Base-by-base conservation (phyloP, 768 basidiomycete species). In the Chalciporus pseudorubinellus region DNA sequence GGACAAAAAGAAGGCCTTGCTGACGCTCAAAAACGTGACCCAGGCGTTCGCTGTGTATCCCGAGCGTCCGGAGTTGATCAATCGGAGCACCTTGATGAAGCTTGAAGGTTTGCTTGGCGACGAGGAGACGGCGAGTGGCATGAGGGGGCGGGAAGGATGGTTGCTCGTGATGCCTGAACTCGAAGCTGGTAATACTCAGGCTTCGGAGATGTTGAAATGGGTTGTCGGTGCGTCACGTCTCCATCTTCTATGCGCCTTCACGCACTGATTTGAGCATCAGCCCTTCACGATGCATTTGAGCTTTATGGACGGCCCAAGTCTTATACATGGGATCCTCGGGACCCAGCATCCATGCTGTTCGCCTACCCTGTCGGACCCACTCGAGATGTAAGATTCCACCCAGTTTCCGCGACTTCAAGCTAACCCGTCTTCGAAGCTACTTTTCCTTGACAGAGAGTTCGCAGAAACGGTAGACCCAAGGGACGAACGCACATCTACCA, bases 1-100 rank as follows among this genome's bases (percentile, higher is more conserved):
- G 63, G 89, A 92, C 60, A 82, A 75, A 68, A 91, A 82, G 71
- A 83, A 79, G 58, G 69, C 90, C 0, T 62, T 92, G 4, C 69
- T 95, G 55, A 87, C 87, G 0, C 70, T 95, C 51, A 75, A 70
- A 28, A 71, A 82, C 38, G 76, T 94, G 46, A 81, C 85, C 1
- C 92, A 97, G 70, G 91, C 87, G 16, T 97, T 94, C 64, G 91
- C 92, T 3, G 92, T 99, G 9, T 99, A 94, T 66, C 95, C 95
- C 2, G 95, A 98, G 65, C 81, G 92, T n/a, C 90, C 92, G 10
- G 91, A 93, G 59, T 72, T 97, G 57, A 94, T 98, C 70, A 86
- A 79, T 56, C 77, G 83, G 60, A 94, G 92, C 57, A 93, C 92
- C 1, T 72, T 99, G 58, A 86, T 98, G 74, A 98, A 98, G 67